phyloP scores from a whole-genome alignment of 75 land plant genomes.

The Cunninghamia lanceolata region DNA sequence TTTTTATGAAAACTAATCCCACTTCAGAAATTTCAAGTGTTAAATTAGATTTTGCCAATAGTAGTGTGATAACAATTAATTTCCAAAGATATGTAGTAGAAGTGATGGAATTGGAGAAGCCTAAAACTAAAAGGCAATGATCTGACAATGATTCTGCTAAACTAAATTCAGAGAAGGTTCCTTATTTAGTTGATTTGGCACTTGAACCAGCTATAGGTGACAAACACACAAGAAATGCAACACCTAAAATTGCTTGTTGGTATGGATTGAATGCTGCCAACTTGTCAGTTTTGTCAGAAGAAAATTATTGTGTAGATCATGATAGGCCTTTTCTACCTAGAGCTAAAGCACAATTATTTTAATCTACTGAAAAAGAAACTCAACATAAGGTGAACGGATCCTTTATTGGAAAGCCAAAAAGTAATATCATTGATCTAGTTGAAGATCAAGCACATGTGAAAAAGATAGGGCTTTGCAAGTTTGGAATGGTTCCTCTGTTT shows the following conservation, averaged over 20 bases:
- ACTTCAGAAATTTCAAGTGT: neutral
- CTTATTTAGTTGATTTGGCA: neutral
- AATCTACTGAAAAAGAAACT: neutral
- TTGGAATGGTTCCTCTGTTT: too few species aligned
- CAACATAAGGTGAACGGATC: neutral
- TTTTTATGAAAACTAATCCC: neutral
- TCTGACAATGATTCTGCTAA: neutral
- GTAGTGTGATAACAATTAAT: neutral
- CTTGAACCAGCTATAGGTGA: neutral
- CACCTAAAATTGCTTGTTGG: neutral
- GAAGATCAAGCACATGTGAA: neutral
- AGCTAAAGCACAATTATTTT: neutral
- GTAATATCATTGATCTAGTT: neutral
- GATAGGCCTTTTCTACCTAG: neutral
- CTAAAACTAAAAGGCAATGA: neutral
- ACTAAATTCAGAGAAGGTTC: neutral
- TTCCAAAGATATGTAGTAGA: neutral
- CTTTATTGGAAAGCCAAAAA: neutral
- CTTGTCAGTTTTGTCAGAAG: neutral
- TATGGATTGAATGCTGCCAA: neutral
- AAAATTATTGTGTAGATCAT: neutral
- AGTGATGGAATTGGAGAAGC: neutral
- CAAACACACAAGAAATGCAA: neutral
- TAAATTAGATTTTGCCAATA: neutral
- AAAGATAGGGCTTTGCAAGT: too few species aligned